These are phyloP conservation scores for Eucalyptus pumila DNA, from an alignment of 345 rosid species.

Conservation along the genomic window DNA sequence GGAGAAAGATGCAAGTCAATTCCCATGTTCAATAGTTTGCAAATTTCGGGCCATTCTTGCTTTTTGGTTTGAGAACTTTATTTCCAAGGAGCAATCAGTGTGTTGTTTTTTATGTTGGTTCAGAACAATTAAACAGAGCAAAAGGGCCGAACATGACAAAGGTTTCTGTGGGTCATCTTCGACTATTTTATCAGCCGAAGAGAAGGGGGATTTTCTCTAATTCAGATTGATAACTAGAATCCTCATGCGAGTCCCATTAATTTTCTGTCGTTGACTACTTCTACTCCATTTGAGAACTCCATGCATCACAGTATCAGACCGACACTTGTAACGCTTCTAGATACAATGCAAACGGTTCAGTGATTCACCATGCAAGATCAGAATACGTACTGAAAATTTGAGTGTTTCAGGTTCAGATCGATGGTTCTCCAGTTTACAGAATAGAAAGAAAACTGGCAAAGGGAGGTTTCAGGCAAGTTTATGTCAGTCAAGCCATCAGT, in stretches of 20 bases:
- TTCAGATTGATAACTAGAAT: background rate
- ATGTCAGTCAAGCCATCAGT: slow-evolving; percentile 34
- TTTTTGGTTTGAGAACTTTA: background rate
- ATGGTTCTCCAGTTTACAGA: slow-evolving; percentile 37
- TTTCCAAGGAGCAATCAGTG: background rate
- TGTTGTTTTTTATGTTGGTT: background rate
- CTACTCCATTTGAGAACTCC: background rate
- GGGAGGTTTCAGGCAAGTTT: slow-evolving; percentile 62
- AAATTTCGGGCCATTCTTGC: background rate
- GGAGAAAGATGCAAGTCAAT: background rate
- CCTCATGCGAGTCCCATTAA: background rate
- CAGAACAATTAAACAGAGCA: background rate
- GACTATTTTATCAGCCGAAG: background rate
- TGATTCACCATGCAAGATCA: background rate
- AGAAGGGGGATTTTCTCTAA: background rate
- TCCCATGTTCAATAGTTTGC: background rate
- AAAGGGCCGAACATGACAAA: background rate
- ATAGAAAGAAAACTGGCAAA: slow-evolving; percentile 41
- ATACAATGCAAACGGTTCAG: background rate
- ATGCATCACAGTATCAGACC: background rate
- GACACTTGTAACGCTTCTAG: background rate
- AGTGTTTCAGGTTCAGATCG: slow-evolving; percentile 28
- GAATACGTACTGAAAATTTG: background rate
- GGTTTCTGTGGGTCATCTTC: background rate
- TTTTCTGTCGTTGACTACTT: background rate